Percentiles rank a stretch among this genome's conserved stretches.
phyloP scores from a whole-genome alignment of 768 basidiomycete genomes.

The Russula emetica region DNA sequence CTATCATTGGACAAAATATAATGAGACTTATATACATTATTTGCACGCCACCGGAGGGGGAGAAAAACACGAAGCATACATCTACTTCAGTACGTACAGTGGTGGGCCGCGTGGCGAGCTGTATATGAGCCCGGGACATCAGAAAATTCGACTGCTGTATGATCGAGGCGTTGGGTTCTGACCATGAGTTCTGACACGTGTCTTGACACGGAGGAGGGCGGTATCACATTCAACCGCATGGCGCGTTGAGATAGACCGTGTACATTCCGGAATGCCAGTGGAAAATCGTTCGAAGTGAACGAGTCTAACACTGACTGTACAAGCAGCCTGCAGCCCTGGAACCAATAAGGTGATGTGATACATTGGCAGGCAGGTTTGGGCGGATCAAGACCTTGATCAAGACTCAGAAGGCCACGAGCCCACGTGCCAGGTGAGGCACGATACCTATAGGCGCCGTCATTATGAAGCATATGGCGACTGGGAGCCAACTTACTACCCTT shows the following conservation, averaged over 20 bases:
- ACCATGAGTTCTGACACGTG: conserved; percentile 10
- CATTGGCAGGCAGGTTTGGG: neutral
- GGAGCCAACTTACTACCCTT: neutral
- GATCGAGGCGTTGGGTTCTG: neutral
- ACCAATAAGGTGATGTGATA: neutral
- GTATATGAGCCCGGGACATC: neutral
- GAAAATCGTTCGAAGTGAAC: neutral
- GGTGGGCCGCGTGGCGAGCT: neutral
- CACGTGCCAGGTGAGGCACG: neutral
- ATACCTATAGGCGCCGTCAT: neutral
- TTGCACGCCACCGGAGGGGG: neutral
- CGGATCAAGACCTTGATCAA: neutral
- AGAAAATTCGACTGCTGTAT: neutral
- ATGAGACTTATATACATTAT: conserved; percentile 6
- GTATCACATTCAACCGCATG: neutral
- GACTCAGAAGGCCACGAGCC: too few species aligned
- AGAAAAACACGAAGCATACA: neutral
- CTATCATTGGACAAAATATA: neutral
- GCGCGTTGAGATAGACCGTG: neutral
- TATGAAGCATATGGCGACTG: neutral
- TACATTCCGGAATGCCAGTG: neutral
- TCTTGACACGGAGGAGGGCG: neutral
- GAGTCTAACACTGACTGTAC: too few species aligned
- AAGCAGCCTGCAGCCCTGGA: neutral
- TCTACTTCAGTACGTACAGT: neutral